These are phyloP conservation scores for Metschnikowia rubicola DNA, from an alignment of 805 yeast species.

Conservation along the genomic window DNA sequence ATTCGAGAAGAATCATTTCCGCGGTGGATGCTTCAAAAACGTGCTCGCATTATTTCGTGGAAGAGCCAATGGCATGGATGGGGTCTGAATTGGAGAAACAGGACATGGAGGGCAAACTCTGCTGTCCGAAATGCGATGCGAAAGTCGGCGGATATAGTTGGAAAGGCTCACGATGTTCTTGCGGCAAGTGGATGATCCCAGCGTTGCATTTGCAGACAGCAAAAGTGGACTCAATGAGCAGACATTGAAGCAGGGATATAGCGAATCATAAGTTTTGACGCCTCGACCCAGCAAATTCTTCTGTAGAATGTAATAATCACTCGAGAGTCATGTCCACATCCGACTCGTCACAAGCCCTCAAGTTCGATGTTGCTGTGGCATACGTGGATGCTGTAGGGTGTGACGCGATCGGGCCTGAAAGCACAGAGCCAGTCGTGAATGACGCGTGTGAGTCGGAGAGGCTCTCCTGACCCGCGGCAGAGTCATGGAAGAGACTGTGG, in stretches of 20 bases:
- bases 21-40: conserved; percentile 51
- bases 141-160: conserved; percentile 92
- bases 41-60: conserved; percentile 80
- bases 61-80: conserved; percentile 93
- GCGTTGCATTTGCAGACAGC: conserved; percentile 78
- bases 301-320: conserved; percentile 13
- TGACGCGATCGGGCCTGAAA: conserved; percentile 2
- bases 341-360: conserved; percentile 26
- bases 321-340: conserved; percentile 46
- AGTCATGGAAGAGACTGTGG: conserved; percentile 22
- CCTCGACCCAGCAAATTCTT: too few relatives aligned
- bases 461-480: conserved; percentile 7
- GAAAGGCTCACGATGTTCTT: conserved; percentile 92
- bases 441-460: conserved; percentile 8
- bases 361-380: conserved; percentile 12
- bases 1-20: conserved; percentile 57
- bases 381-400: conserved; percentile 15
- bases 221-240: conserved; percentile 65
- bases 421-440: conserved; percentile 5
- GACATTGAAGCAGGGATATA: background rate
- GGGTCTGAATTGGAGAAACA: conserved; percentile 67
- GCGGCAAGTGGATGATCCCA: conserved; percentile 95
- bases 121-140: conserved; percentile 77
- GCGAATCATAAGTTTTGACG: background rate
- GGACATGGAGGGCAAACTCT: conserved; percentile 80